A percentile compares a stretch with the other conserved stretches of the same genome.
Conservation (phyloP, 257 asterid species). For the Perilla frutescens region DNA sequence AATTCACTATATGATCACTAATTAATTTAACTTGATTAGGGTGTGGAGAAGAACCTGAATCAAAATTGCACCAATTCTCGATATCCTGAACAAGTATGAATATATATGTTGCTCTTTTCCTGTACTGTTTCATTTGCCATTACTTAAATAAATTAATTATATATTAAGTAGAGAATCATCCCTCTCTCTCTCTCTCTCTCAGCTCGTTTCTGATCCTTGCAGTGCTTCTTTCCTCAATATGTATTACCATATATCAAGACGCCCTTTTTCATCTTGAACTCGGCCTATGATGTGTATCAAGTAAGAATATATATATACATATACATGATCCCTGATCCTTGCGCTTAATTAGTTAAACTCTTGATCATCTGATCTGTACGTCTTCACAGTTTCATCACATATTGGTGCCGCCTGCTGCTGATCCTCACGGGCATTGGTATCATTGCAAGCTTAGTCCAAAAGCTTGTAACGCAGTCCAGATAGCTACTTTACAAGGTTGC, state of each 20-base stretch:
- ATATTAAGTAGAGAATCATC: not conserved
- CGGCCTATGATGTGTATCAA: slow-evolving; percentile 92
- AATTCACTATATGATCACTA: not conserved
- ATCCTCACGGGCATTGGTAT: slow-evolving; percentile 89
- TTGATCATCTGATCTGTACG: not conserved
- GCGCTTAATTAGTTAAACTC: slow-evolving; percentile 10
- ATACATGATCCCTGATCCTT: slow-evolving; percentile 17
- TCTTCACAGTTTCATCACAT: slow-evolving; percentile 71
- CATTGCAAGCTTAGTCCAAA: slow-evolving; percentile 73
- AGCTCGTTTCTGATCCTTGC: slow-evolving; percentile 27
- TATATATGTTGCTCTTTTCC: not conserved
- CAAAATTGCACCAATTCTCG: slow-evolving; percentile 65
- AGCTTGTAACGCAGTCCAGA: slow-evolving; percentile 63
- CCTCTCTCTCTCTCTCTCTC: not conserved
- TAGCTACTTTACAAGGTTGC: slow-evolving; percentile 78
- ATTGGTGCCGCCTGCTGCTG: slow-evolving; percentile 90
- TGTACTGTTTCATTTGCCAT: slow-evolving; percentile 14
- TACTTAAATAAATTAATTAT: slow-evolving; percentile 22
- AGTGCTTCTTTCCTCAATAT: slow-evolving; percentile 98
- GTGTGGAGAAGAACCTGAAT: slow-evolving; percentile 64
- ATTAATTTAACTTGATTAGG: slow-evolving; percentile 49
- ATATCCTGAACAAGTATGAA: slow-evolving; percentile 64
- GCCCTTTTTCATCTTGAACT: slow-evolving; percentile 84
- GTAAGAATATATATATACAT: slow-evolving; percentile 49
- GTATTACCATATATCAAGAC: slow-evolving; percentile 67